These are phyloP conservation scores for Acer yangbiense DNA, from an alignment of 345 rosid species.

Conservation along the genomic window DNA sequence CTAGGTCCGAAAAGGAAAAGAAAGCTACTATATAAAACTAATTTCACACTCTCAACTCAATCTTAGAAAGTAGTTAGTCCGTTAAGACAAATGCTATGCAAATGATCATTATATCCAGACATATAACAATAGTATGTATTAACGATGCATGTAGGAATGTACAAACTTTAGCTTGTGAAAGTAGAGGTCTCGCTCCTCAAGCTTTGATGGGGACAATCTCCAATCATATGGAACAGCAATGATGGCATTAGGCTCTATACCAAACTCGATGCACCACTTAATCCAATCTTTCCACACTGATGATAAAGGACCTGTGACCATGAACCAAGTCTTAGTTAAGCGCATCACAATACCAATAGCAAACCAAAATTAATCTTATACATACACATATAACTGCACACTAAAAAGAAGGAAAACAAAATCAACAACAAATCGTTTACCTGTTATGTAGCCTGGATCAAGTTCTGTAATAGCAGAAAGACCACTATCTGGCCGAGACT, in stretches of 20 bases:
- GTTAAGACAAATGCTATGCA: not conserved
- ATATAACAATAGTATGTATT: not conserved
- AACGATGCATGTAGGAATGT: slow-evolving; percentile 12
- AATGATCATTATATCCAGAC: slow-evolving; percentile 6
- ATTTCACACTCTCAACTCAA: not conserved
- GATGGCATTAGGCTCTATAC: slow-evolving; percentile 90
- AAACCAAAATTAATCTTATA: slow-evolving; percentile 6
- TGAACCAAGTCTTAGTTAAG: slow-evolving; percentile 4
- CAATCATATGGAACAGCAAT: slow-evolving; percentile 97
- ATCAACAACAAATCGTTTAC: slow-evolving; percentile 23
- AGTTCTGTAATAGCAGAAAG: slow-evolving; percentile 96
- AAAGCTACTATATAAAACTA: not conserved
- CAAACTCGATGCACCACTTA: slow-evolving; percentile 98
- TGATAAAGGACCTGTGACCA: slow-evolving; percentile 84
- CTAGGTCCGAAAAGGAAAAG: not conserved
- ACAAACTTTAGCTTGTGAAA: slow-evolving; percentile 96
- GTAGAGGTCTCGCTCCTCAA: slow-evolving; percentile 96
- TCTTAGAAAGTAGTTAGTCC: not conserved
- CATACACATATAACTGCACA: not conserved
- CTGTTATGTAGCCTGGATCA: slow-evolving; percentile 97
- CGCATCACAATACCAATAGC: slow-evolving; percentile 7
- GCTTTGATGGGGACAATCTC: slow-evolving; percentile 93
- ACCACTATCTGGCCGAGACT: slow-evolving; percentile 92
- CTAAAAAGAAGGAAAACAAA: not conserved
- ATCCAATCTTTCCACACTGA: slow-evolving; percentile 99